phyloP scores from a whole-genome alignment of 257 asterid species.

The Parsonsia alboflavescens region DNA sequence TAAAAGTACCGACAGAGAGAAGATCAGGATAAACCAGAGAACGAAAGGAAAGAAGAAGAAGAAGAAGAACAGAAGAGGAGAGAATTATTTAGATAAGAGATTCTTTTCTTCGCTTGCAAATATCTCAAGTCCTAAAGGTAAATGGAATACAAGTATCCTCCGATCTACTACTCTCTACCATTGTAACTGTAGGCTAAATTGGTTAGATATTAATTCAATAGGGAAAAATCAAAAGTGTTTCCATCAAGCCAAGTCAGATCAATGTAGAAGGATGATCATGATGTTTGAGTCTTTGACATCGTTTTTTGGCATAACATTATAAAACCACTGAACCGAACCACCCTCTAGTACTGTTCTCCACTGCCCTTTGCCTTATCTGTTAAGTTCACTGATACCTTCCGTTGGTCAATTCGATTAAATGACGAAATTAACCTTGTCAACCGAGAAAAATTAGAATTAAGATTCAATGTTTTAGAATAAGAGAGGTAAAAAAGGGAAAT shows the following conservation, averaged over 20 bases:
- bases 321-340: not conserved
- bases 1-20: conserved; percentile 20
- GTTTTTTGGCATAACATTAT: not conserved
- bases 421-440: not conserved
- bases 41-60: conserved; percentile 17
- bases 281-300: not conserved
- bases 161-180: not conserved
- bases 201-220: not conserved
- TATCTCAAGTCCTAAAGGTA: not conserved
- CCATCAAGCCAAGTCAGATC: conserved; percentile 2
- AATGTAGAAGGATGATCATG: not conserved
- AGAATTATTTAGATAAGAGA: conserved; percentile 32
- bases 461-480: not conserved
- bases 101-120: conserved; percentile 9
- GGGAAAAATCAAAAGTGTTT: conserved; percentile 1
- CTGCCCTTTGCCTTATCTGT: not conserved
- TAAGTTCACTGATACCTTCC: not conserved
- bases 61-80: not conserved
- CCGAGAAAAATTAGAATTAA: too few relatives aligned
- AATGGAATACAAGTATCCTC: not conserved
- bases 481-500: too few relatives aligned
- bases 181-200: not conserved
- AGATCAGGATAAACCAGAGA: not conserved
- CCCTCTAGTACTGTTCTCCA: not conserved
- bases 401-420: not conserved